Percentiles rank a stretch among this genome's conserved stretches.
phyloP scores from a whole-genome alignment of 352 stramenopile genomes.

The Lagenidium giganteum region DNA sequence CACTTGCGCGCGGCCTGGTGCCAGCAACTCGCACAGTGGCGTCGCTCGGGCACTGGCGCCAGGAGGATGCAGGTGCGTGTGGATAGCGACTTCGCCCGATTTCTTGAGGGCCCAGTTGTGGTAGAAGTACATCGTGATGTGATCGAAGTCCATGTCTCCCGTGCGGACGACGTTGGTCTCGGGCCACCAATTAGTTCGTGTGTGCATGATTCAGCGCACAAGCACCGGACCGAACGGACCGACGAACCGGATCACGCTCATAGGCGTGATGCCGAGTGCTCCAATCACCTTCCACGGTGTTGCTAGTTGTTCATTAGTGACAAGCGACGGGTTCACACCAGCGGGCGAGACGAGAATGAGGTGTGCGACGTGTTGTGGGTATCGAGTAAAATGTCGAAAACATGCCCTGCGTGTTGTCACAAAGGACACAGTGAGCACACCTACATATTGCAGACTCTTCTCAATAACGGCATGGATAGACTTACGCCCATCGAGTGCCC shows the following conservation, averaged over 20 bases:
- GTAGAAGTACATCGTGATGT: conserved; percentile 75
- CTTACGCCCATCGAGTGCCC: conserved; percentile 79
- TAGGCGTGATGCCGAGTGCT: conserved; percentile 60
- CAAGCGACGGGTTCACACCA: conserved; percentile 39
- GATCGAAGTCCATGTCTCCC: conserved; percentile 56
- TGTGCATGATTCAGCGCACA: conserved; percentile 47
- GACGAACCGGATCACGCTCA: conserved; percentile 57
- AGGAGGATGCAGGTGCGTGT: conserved; percentile 68
- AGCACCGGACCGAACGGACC: conserved; percentile 52
- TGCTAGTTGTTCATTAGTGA: conserved; percentile 34
- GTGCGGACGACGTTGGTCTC: conserved; percentile 69
- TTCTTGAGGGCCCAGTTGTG: conserved; percentile 76
- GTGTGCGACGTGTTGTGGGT: conserved; percentile 63
- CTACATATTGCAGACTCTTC: not conserved
- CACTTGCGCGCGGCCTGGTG: conserved; percentile 41
- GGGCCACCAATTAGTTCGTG: conserved; percentile 57
- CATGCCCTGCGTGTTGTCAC: conserved; percentile 67
- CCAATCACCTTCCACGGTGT: conserved; percentile 28
- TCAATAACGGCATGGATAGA: not conserved
- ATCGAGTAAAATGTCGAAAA: conserved; percentile 76
- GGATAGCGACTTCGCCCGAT: conserved; percentile 67
- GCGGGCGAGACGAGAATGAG: conserved; percentile 73
- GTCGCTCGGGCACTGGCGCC: conserved; percentile 44
- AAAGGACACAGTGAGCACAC: too few relatives aligned
- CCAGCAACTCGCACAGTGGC: conserved; percentile 50